Base-by-base conservation (phyloP, 192 early-diverging fungal genomes). In the Podila horticola region DNA sequence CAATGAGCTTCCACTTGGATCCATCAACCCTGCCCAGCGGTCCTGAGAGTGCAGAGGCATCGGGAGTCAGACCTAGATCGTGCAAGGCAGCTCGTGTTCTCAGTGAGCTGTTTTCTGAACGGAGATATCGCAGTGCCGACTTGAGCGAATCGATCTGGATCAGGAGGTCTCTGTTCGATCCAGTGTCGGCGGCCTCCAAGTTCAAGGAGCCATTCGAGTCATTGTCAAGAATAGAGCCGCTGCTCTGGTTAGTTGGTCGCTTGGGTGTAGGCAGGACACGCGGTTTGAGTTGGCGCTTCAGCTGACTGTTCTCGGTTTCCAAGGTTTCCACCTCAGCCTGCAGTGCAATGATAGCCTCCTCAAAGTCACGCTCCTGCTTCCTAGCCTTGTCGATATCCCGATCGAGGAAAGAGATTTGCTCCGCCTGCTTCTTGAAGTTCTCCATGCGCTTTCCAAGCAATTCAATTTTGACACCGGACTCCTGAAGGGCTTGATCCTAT, bases 391-490 rank as follows among this genome's bases (percentile, higher is more conserved):
- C 77, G 4, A 95, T 81, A 30, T 88, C 74, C 52, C 85, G 69
- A 71, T 95, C 91, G 62, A 96, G 72, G 33, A 84, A 82, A 8
- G 50, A 71, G 8, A 92, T 90, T 24, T 87, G 89, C 29, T 92
- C 93, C 5, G 85, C 85, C 84, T 94, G 90, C 64, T 93, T 89
- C 45, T 88, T 90, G 62, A 88, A 85, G n/a, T 81, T 55, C 45
- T 92, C 94, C 59, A 89, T 88, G 30, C 93, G 90, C 79, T 92
- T 95, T 81, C 95, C 95, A n/a, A 96, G 89, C 63, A 95, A 75
- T 55, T 94, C 93, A 5, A 95, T 89, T 76, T 92, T 93, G 62
- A 96, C 89, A 33, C 75, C 69, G 19, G 76, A 82, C 81, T 98
- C 95, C 76, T 94, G 93, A 41, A 95, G 70, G 13, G 84, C 64